phyloP scores from a whole-genome alignment of 2,329 filamentous ascomycete species.

The Fusarium sp. region DNA sequence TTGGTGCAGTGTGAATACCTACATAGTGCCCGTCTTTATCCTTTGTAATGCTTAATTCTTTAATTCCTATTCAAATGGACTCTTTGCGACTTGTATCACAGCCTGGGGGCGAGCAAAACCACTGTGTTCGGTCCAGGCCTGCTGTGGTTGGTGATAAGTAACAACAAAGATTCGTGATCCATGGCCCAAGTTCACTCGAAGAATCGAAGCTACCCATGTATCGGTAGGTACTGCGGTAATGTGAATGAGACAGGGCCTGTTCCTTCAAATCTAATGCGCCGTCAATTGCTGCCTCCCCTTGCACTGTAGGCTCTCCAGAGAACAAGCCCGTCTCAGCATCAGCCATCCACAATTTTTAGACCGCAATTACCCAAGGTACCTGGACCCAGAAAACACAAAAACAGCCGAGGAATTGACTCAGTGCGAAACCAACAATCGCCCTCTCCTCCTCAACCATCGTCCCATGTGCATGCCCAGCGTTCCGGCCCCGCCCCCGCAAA shows the following conservation, averaged over 20 bases:
- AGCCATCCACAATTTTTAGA: not conserved
- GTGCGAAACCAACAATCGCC: not conserved
- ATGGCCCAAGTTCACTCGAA: no score
- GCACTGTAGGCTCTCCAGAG: not conserved
- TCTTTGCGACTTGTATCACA: no score
- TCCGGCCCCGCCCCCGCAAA: constrained; percentile 40
- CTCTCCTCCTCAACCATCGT: not conserved
- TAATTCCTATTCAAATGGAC: no score
- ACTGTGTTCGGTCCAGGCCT: not conserved
- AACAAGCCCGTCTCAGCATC: not conserved
- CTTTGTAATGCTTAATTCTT: no score
- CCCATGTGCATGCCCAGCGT: constrained; percentile 19
- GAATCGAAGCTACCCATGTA: no score
- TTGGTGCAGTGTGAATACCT: no score
- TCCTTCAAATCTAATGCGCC: not conserved
- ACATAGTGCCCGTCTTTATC: no score
- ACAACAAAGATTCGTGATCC: not conserved
- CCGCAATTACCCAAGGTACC: not conserved
- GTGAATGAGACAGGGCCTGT: no score
- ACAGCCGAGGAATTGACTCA: constrained; percentile 28
- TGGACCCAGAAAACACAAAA: not conserved
- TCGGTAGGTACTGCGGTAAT: no score
- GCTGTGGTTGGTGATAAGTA: not conserved
- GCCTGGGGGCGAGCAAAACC: not conserved
- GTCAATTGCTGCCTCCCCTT: not conserved